Evolutionary conservation across 1,284 basidiomycete genomes (phyloP).

Genomic region (Leccinum variabile): DNA sequence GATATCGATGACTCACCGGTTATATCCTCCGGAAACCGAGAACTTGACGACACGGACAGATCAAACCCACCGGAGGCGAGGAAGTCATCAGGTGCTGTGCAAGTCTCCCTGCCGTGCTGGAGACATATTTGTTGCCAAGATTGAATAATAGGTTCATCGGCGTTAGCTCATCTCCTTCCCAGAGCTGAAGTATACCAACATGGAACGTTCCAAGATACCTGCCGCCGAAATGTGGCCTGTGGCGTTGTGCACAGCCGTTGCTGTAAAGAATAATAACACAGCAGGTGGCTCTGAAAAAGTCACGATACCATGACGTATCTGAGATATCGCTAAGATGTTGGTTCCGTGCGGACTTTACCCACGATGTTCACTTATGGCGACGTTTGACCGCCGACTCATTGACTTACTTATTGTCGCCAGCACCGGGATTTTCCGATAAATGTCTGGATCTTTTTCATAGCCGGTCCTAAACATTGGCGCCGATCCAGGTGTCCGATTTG

Average conservation of each 20-base stretch:
- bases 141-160: background rate
- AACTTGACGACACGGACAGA: slow-evolving; percentile 2
- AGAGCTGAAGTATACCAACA: slow-evolving; percentile 8
- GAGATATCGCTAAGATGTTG: slow-evolving; percentile 8
- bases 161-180: background rate
- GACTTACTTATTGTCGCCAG: background rate
- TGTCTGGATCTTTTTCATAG: background rate
- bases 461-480: slow-evolving; percentile 5
- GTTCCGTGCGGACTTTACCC: slow-evolving; percentile 7
- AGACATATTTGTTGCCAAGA: background rate
- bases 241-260: slow-evolving; percentile 17
- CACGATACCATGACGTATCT: background rate
- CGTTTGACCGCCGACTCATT: slow-evolving; percentile 7
- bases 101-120: background rate
- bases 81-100: background rate
- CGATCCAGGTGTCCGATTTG: slow-evolving; percentile 5
- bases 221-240: slow-evolving; percentile 1
- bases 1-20: background rate
- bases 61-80: background rate
- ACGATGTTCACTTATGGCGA: slow-evolving; percentile 14
- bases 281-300: slow-evolving; percentile 11
- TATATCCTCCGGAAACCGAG: background rate
- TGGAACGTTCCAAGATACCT: slow-evolving; percentile 5
- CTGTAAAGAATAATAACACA: slow-evolving; percentile 15
- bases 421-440: background rate